Base-by-base conservation (phyloP, 176 grass and related monocot species). In the Saccharum officinarum region DNA sequence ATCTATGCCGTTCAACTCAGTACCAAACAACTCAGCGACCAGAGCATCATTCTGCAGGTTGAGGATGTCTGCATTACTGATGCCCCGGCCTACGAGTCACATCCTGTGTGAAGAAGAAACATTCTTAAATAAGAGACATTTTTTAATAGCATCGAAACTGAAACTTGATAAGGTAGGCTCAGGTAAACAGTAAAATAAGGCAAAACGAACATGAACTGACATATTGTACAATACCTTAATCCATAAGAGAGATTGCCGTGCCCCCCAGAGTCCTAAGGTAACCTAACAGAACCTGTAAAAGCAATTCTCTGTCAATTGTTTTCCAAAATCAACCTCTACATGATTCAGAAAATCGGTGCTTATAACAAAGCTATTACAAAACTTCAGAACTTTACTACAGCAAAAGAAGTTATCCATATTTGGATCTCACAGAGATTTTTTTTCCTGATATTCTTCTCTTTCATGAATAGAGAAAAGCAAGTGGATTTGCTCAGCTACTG, bases 271-370 rank as follows among this genome's bases (percentile, higher is more conserved):
- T 81, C 62, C 60, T 68, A 60, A 84, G 69, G 16, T 73, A 63
- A 84, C 47, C 16, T 80, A 68, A 39, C 22, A 85, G 39, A 39
- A 80, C 69, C 80, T 91, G 69, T 26, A 75, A 91, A 87, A 61
- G 68, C 49, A 76, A 70, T 83, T 83, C 40, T 55, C 10, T 52
- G n/a, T 79, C 7, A 83, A 67, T 9, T n/a, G 18, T 0, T 22
- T 72, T 37, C 38, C 10, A 71, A 65, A 71, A 64, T 89, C 33
- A 72, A 55, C 7, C 15, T 82, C 20, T 25, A 72, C 25, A 45
- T n/a, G 4, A 65, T 64, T 78, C 25, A 82, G 33, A 82, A 78
- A 69, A 31, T 11, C 33, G 1, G 67, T 26, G 15, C 14, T 61
- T 79, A 0, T 41, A 49, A 68, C 42, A 52, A 6, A 88, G 69